Base-by-base conservation (phyloP, 164 flowering plant species). In the Piper betle region DNA sequence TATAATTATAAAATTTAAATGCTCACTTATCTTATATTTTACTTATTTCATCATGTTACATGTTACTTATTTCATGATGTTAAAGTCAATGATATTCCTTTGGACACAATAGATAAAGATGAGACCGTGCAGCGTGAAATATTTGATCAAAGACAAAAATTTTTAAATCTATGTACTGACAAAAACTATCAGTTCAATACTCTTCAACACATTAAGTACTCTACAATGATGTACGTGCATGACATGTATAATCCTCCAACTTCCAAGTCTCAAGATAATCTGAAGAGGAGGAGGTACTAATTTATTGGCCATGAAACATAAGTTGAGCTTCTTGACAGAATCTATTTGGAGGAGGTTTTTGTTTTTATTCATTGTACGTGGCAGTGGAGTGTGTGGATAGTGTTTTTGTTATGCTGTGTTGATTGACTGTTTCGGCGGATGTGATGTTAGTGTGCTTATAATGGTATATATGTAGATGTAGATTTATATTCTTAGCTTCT, bases 211-310 rank as follows among this genome's bases (percentile, higher is more conserved):
- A 82, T 25, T 58, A 83, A 83, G 74, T 71, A 81, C 64, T 81
- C 88, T 10, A 73, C 88, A 6, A 78, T 78, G 82, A 80, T 83
- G 85, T 73, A 79, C 63, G 59, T 83, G 10, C 64, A 83, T 62
- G 73, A 83, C 65, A 76, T 81, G 38, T 71, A 67, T 55, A 63
- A 69, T 62, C 65, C 71, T 25, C 2, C 33, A 25, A 25, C 33
- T 25, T 25, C 33, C 33, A 25, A 25, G 33, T 25, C 33, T 25
- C 33, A 25, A 25, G 1, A 25, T 25, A 25, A 25, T 25, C 2
- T 39, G 72, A 25, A 25, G 33, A 25, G 33, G 33, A 25, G 2
- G 33, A 25, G 33, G 33, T 25, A 25, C 33, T 25, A 25, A 25
- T 25, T 25, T 25, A 25, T 25, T 25, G 33, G 33, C 33, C 33